phyloP scores from a whole-genome alignment of 1,139 yeast genomes.

The Barnettozyma hawaiiensis region DNA sequence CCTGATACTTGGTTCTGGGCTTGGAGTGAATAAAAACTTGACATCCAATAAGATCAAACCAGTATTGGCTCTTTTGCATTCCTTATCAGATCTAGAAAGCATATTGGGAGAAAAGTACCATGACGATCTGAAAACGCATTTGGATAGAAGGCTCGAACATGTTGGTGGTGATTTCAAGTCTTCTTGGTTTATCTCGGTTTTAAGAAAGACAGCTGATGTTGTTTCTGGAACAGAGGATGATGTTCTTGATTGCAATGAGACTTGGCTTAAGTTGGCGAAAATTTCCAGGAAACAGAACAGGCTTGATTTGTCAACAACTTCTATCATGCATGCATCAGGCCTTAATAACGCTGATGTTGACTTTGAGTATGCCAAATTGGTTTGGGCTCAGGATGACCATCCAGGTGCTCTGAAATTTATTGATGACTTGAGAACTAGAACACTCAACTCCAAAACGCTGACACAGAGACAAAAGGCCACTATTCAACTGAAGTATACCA shows the following conservation, averaged over 20 bases:
- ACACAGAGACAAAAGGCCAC: slow-evolving; percentile 36
- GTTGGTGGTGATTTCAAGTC: slow-evolving; percentile 59
- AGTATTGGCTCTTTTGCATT: slow-evolving; percentile 60
- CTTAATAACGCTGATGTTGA: slow-evolving; percentile 47
- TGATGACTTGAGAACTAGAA: slow-evolving; percentile 24
- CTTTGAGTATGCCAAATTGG: slow-evolving; percentile 73
- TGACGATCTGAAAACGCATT: slow-evolving; percentile 18
- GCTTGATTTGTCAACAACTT: slow-evolving; percentile 67
- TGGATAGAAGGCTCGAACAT: slow-evolving; percentile 37
- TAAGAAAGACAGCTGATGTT: slow-evolving; percentile 52
- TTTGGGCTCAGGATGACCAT: slow-evolving; percentile 90
- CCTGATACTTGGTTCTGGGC: slow-evolving; percentile 49
- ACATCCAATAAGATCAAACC: slow-evolving; percentile 56
- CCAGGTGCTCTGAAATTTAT: slow-evolving; percentile 76
- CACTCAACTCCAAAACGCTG: slow-evolving; percentile 9
- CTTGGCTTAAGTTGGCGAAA: slow-evolving; percentile 56
- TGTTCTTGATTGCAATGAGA: slow-evolving; percentile 38
- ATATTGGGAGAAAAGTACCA: slow-evolving; percentile 24
- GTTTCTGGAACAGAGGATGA: slow-evolving; percentile 36
- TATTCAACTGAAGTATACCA: slow-evolving; percentile 70
- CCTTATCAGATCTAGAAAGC: slow-evolving; percentile 54
- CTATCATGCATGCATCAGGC: slow-evolving; percentile 63
- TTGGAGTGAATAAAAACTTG: slow-evolving; percentile 57
- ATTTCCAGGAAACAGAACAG: slow-evolving; percentile 66
- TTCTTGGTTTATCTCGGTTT: slow-evolving; percentile 54